These are phyloP conservation scores for Coemansia sp. DNA, from an alignment of 192 early-diverging fungal species.

Conservation along the genomic window DNA sequence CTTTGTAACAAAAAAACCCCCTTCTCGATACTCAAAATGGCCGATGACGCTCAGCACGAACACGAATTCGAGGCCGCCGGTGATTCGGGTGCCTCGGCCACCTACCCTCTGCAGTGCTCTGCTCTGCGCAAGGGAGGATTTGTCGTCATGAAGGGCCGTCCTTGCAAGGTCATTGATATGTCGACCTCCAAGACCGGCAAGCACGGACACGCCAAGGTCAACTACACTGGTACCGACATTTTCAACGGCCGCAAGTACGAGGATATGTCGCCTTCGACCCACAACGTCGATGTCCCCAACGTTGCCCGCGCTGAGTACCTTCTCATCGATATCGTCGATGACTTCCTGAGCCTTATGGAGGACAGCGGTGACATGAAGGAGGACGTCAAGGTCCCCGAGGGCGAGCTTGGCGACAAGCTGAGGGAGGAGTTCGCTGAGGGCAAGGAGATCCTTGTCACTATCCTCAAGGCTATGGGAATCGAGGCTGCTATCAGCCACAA, in stretches of 20 bases:
- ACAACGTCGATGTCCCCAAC: slow-evolving; percentile 99
- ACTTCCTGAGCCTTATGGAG: slow-evolving; percentile 86
- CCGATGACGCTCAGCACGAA: slow-evolving; percentile 63
- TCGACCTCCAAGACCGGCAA: slow-evolving; percentile 99
- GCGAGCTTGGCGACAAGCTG: slow-evolving; percentile 75
- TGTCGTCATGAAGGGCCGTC: slow-evolving; percentile 96
- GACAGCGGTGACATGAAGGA: slow-evolving; percentile 86
- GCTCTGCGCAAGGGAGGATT: slow-evolving; percentile 96
- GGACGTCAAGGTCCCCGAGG: slow-evolving; percentile 89
- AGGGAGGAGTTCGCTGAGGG: slow-evolving; percentile 69
- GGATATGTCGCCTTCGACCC: slow-evolving; percentile 98
- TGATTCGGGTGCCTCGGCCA: slow-evolving; percentile 81
- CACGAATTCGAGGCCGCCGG: slow-evolving; percentile 69
- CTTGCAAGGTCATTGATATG: slow-evolving; percentile 99
- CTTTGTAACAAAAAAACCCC: not conserved
- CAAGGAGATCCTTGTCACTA: slow-evolving; percentile 81
- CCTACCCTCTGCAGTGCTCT: slow-evolving; percentile 98
- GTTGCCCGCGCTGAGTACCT: slow-evolving; percentile 81
- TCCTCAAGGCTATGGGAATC: slow-evolving; percentile 88
- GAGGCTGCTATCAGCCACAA: slow-evolving; percentile 82
- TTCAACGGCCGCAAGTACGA: slow-evolving; percentile 98
- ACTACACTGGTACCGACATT: slow-evolving; percentile 91
- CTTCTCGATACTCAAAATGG: slow-evolving; percentile 40
- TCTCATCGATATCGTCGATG: slow-evolving; percentile 86
- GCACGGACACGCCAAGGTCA: slow-evolving; percentile 99